Conservation (phyloP, 176 grass and related monocot genomes). For the Oryza glaberrima region DNA sequence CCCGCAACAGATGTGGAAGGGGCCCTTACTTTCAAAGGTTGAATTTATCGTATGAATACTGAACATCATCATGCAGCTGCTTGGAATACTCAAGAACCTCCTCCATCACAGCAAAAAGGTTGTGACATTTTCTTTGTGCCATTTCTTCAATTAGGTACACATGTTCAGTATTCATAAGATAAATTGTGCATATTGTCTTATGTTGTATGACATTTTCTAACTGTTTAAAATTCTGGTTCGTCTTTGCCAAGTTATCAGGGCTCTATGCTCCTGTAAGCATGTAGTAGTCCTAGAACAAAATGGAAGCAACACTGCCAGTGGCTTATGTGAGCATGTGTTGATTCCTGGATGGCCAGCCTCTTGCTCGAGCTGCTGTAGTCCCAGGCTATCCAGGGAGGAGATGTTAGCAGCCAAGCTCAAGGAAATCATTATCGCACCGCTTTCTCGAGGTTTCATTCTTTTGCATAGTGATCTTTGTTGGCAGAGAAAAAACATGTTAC, state of each 20-base stretch:
- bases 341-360: neutral
- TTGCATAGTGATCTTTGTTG: no score
- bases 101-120: conserved; percentile 59
- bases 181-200: neutral
- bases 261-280: neutral
- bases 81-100: conserved; percentile 30
- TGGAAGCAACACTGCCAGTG: neutral
- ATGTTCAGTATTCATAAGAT: conserved; percentile 8
- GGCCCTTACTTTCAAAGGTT: no score
- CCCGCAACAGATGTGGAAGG: no score
- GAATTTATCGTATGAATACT: no score
- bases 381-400: no score
- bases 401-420: no score
- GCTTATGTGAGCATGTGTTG: neutral
- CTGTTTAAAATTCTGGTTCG: neutral
- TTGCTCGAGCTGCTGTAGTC: no score
- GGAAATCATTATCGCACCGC: no score
- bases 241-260: conserved; percentile 1
- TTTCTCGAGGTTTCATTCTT: no score
- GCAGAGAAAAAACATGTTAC: no score
- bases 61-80: conserved; percentile 6
- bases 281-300: neutral
- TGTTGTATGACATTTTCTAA: neutral
- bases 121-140: neutral
- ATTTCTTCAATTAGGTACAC: conserved; percentile 21